Base-by-base conservation (phyloP, 108 stramenopile genomes). In the Fragilariopsis cylindrus region DNA sequence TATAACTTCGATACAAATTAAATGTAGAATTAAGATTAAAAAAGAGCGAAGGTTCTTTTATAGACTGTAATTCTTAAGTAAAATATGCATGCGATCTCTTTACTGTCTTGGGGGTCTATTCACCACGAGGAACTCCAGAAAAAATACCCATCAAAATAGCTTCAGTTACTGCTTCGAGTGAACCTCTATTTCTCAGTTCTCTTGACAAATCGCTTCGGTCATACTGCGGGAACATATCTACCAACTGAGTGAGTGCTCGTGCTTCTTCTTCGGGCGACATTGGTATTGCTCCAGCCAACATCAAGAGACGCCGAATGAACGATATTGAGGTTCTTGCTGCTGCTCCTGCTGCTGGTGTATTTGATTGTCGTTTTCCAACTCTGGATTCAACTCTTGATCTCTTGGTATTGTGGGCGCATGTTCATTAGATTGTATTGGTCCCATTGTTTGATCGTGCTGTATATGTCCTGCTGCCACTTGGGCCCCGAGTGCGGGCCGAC, bases 261-360 rank as follows among this genome's bases (percentile, higher is more conserved):
- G 88, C 86, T 75, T 93, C 90, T 68, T 93, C 90, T 76, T 93
- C 90, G 8, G 88, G 84, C 21, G 85, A 82, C 92, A 93, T 90
- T 15, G 90, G 85, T 13, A 93, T 69, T 2, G 76, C 79, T 39
- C 92, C 92, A 1, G 85, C 62, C 48, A 93, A 48, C 6, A 84
- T 62, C 39, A 93, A 65, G 13, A 90, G 39, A 18, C 90, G 83
- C 19, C 88, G 78, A 69, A 87, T 70, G 63, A 93, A 84, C 15
- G 92, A 86, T 1, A 40, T 68, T 68, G 21, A 3, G 69, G 55
- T 42, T 48, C 41, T 43, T 70, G 60, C 71, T 80, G 52, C 70
- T 70, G 72, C 66, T 40, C 63, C 18, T 47, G 43, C 13, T 60
- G 63, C 42, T 48, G 62, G 71, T n/a, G 54, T 70, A 18, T 82